Evolutionary conservation across 2,329 filamentous ascomycete genomes (phyloP).

Genomic region (Leptographium flavum): DNA sequence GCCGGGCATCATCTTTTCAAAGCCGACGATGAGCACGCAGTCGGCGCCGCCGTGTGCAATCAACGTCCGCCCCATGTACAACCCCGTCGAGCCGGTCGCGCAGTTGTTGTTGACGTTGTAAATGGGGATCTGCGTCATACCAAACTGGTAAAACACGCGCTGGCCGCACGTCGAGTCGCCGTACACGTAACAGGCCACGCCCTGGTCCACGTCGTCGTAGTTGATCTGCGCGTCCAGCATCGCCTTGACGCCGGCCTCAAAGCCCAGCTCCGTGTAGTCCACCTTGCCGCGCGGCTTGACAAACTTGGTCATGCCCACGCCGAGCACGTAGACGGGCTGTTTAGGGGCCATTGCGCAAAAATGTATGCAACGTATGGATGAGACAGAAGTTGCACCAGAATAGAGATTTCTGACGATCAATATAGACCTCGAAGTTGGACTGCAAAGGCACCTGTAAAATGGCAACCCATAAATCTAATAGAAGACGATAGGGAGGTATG

Average conservation of each 20-base stretch:
- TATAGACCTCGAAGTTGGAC: too few relatives aligned
- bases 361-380: too few relatives aligned
- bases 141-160: constrained; percentile 97
- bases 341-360: constrained; percentile 35
- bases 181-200: constrained; percentile 95
- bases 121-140: constrained; percentile 90
- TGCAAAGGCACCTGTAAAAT: too few relatives aligned
- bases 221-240: constrained; percentile 77
- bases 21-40: constrained; percentile 82
- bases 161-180: constrained; percentile 91
- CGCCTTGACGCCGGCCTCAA: constrained; percentile 81
- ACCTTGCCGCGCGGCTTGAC: constrained; percentile 92
- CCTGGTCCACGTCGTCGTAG: constrained; percentile 93
- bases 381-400: too few relatives aligned
- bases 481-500: too few relatives aligned
- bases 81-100: constrained; percentile 82
- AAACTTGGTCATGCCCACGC: constrained; percentile 98
- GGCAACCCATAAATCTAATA: too few relatives aligned
- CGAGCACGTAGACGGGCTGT: constrained; percentile 66
- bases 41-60: constrained; percentile 70
- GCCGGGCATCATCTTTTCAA: constrained; percentile 98
- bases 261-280: constrained; percentile 88
- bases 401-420: too few relatives aligned
- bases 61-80: constrained; percentile 70
- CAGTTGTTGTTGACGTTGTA: constrained; percentile 99